Evolutionary conservation across 1,284 basidiomycete species (phyloP).

Genomic region (Ceratobasidium theobromae): DNA sequence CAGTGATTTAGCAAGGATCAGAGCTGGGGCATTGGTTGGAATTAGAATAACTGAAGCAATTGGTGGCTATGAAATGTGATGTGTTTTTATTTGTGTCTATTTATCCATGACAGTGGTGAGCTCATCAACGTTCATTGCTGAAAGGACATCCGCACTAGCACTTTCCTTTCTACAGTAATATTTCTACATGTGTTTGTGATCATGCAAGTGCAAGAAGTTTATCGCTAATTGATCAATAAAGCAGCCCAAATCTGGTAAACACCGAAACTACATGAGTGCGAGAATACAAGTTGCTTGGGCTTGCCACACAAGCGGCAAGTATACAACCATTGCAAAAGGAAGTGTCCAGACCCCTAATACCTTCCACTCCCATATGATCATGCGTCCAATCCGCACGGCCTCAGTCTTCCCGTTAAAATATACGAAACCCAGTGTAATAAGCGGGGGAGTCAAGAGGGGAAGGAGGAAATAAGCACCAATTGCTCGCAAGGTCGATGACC

Average conservation of each 20-base stretch:
- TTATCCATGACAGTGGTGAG: too few species aligned
- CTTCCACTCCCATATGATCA: constrained; percentile 36
- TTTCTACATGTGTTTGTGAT: too few species aligned
- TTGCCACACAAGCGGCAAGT: constrained; percentile 33
- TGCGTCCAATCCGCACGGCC: constrained; percentile 9
- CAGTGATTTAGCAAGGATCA: too few species aligned
- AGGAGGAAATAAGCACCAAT: not conserved
- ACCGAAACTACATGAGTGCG: not conserved
- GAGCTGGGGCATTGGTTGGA: too few species aligned
- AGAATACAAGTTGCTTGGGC: constrained; percentile 31
- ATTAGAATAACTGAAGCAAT: too few species aligned
- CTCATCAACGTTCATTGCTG: too few species aligned
- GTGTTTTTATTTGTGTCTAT: too few species aligned
- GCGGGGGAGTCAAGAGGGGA: constrained; percentile 9
- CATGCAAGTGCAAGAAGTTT: too few species aligned
- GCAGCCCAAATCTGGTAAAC: not conserved
- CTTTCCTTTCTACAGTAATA: too few species aligned
- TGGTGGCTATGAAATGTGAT: too few species aligned
- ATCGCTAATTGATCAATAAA: not conserved
- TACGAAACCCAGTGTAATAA: not conserved
- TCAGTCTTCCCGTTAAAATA: not conserved
- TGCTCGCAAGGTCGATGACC: not conserved
- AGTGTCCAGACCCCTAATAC: constrained; percentile 36
- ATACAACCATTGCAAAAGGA: constrained; percentile 35
- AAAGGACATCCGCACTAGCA: too few species aligned